Percentiles rank a stretch among this genome's conserved stretches.
phyloP scores from a whole-genome alignment of 2,329 filamentous ascomycete species.

The Arthrobotrys entomopaga region DNA sequence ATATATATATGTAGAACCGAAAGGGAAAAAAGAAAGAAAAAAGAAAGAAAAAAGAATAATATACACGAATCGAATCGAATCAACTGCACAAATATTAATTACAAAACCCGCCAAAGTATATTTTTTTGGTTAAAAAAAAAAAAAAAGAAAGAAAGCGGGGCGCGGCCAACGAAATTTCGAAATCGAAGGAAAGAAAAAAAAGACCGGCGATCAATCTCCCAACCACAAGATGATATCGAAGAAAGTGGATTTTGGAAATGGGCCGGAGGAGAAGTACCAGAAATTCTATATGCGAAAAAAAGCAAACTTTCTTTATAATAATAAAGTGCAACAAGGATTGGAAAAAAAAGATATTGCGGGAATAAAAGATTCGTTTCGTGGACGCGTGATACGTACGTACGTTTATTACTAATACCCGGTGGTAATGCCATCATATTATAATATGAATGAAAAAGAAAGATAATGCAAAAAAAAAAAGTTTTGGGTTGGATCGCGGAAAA shows the following conservation, averaged over 20 bases:
- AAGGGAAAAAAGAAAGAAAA: background rate
- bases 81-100: conserved; percentile 1
- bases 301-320: conserved; percentile 13
- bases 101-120: conserved; percentile 31
- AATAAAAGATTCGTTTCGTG: conserved; percentile 27
- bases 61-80: conserved; percentile 25
- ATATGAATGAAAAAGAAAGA: background rate
- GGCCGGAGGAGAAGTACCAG: conserved; percentile 39
- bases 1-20: conserved; percentile 2
- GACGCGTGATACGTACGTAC: conserved; percentile 22
- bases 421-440: conserved; percentile 22
- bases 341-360: conserved; percentile 24
- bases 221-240: too few species aligned
- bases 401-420: conserved; percentile 34
- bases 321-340: conserved; percentile 31
- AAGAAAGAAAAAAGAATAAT: conserved; percentile 4
- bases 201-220: background rate
- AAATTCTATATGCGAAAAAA: conserved; percentile 45
- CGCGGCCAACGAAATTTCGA: too few species aligned
- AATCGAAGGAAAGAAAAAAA: background rate
- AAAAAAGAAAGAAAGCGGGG: too few species aligned
- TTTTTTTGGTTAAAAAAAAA: background rate
- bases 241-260: conserved; percentile 24
- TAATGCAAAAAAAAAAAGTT: background rate
- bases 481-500: background rate